These are phyloP conservation scores for Diplodia intermedia DNA, from an alignment of 2,329 filamentous ascomycete genomes.

Conservation along the genomic window DNA sequence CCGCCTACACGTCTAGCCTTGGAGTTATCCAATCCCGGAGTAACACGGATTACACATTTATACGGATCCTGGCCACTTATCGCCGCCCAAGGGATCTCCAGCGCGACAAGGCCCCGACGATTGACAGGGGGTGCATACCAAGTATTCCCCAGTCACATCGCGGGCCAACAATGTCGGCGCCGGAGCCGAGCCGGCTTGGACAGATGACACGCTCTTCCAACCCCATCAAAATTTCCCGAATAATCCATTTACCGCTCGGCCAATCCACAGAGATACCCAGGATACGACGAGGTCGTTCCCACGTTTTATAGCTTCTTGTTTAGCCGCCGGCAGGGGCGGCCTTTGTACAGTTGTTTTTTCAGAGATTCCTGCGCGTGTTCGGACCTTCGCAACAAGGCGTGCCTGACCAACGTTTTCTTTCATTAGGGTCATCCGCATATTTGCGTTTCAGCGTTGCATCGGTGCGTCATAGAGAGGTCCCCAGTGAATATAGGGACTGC, in stretches of 20 bases:
- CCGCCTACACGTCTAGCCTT: slow-evolving; percentile 1
- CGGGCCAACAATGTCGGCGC: slow-evolving; percentile 1
- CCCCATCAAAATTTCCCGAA: slow-evolving; percentile 6
- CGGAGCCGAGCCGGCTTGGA: slow-evolving; percentile 30
- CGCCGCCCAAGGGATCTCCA: slow-evolving; percentile 28
- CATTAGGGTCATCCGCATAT: slow-evolving; percentile 20
- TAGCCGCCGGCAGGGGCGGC: background rate
- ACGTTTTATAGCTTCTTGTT: slow-evolving; percentile 17
- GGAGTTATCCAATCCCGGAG: slow-evolving; percentile 1
- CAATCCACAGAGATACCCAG: slow-evolving; percentile 29
- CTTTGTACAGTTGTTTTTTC: slow-evolving; percentile 19
- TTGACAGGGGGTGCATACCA: background rate
- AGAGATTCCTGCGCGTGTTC: slow-evolving; percentile 13
- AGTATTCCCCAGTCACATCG: background rate
- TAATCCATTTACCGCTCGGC: slow-evolving; percentile 24
- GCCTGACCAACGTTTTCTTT: slow-evolving; percentile 16
- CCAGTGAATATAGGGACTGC: slow-evolving; percentile 10
- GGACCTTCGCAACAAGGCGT: slow-evolving; percentile 17
- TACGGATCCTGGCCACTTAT: slow-evolving; percentile 11
- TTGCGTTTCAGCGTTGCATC: slow-evolving; percentile 32
- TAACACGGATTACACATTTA: background rate
- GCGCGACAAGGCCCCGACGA: slow-evolving; percentile 2
- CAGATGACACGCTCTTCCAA: slow-evolving; percentile 23
- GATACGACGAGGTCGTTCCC: slow-evolving; percentile 23
- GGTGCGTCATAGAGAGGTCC: slow-evolving; percentile 30